These are phyloP conservation scores for Crassisporium funariophilum DNA, from an alignment of 768 basidiomycete genomes.

Conservation along the genomic window DNA sequence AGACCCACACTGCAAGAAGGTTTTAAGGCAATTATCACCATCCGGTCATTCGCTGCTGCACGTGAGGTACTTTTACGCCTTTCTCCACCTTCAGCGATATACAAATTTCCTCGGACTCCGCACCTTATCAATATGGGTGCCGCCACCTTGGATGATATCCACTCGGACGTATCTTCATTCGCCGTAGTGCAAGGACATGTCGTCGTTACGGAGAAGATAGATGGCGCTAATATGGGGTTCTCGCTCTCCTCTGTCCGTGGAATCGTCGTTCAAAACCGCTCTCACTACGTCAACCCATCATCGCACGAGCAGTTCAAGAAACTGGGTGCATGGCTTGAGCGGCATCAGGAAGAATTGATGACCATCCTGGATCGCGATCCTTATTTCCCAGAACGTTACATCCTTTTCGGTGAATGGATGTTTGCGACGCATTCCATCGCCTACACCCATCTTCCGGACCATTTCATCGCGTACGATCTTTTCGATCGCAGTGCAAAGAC, in stretches of 20 bases:
- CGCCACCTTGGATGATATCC: conserved; percentile 55
- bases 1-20: conserved; percentile 52
- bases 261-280: conserved; percentile 61
- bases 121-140: conserved; percentile 63
- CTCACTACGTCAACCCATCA: conserved; percentile 56
- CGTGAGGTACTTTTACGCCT: conserved; percentile 47
- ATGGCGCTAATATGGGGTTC: conserved; percentile 70
- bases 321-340: conserved; percentile 56
- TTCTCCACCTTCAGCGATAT: conserved; percentile 43
- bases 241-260: conserved; percentile 50
- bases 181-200: conserved; percentile 29
- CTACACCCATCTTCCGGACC: conserved; percentile 54
- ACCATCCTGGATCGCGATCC: conserved; percentile 48
- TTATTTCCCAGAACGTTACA: conserved; percentile 56
- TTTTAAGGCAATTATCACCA: conserved; percentile 48
- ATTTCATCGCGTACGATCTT: conserved; percentile 61
- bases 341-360: conserved; percentile 45
- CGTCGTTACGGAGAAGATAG: conserved; percentile 64
- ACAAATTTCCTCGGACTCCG: conserved; percentile 64
- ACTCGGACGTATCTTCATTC: conserved; percentile 26
- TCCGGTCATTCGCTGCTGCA: conserved; percentile 54
- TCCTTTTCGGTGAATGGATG: conserved; percentile 68
- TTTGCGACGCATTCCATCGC: conserved; percentile 62
- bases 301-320: conserved; percentile 66
- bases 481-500: conserved; percentile 50